Evolutionary conservation across 306 rosid genomes (phyloP), one percentile per base, ranked within the genome.

Genomic region (Cicer cuneatum): DNA sequence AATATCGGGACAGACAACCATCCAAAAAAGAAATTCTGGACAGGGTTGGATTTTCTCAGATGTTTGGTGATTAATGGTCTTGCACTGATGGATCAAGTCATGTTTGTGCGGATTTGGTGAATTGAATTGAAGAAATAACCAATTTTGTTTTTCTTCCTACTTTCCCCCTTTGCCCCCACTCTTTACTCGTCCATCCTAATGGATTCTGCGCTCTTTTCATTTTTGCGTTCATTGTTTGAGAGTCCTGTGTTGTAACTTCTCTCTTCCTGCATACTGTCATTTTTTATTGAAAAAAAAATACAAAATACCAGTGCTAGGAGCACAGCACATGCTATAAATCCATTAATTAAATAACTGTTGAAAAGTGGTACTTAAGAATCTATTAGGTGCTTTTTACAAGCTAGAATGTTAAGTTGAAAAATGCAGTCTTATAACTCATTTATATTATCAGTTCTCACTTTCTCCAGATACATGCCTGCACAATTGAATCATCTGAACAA

Each of bases 121-220:
- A 82, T 81, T 79, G 74, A 72, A 65, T 43, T 64, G 46, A 57
- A 62, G 53, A 80, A 80, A 63, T 19, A 42, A 46, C 66, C 72
- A 10, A 72, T 62, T 67, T 63, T 33, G 21, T 29, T 69, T 54
- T 67, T 16, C 46, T 24, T 47, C 5, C 18, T 19, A 37, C 33
- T 42, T 35, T n/a, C 11, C 19, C 39, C 43, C 59, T 61, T 61
- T n/a, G 12, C 47, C 15, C 48, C 33, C 15, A 37, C 39, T 38
- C 59, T 61, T 38, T n/a, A 18, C 47, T 46, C 48, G 41, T 54
- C 6, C 59, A 29, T 10, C 18, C 14, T 60, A 37, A 5, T 57
- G 66, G 39, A 33, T 74, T 40, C 48, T 41, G 0, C 10, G 7
- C 6, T 16, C 5, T 8, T 13, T 11, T 66, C 10, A 8, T 51